Conservation (phyloP, 148 eudicot species). For the Simmondsia chinensis region DNA sequence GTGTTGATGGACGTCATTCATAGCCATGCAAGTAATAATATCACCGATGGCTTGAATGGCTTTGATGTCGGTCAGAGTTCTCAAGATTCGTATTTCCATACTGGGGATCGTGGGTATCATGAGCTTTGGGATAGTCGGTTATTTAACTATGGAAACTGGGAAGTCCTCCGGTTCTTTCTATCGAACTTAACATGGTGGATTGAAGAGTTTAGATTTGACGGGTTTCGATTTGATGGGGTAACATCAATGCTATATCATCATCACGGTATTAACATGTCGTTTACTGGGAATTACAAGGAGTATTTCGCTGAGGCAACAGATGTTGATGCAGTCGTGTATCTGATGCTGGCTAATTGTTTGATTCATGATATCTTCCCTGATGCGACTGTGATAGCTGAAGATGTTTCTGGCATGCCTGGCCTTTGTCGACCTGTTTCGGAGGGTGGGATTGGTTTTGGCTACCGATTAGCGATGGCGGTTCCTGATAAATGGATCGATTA, state of each 20-base stretch:
- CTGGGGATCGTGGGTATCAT: slow-evolving; percentile 85
- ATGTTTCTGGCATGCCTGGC: slow-evolving; percentile 99
- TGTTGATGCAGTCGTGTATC: slow-evolving; percentile 87
- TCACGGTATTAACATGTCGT: slow-evolving; percentile 76
- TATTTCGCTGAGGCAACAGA: slow-evolving; percentile 86
- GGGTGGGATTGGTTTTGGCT: slow-evolving; percentile 91
- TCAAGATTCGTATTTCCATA: slow-evolving; percentile 86
- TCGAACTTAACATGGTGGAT: slow-evolving; percentile 96
- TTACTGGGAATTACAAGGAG: slow-evolving; percentile 72
- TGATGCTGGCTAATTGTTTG: slow-evolving; percentile 81
- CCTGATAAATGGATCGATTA: slow-evolving; percentile 98
- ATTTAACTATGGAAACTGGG: slow-evolving; percentile 94
- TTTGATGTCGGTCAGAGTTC: slow-evolving; percentile 91
- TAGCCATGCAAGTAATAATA: slow-evolving; percentile 91
- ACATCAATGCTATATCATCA: slow-evolving; percentile 98
- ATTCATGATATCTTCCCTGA: slow-evolving; percentile 62
- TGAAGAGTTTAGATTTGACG: slow-evolving; percentile 87
- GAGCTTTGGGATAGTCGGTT: slow-evolving; percentile 88
- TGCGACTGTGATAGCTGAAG: slow-evolving; percentile 88
- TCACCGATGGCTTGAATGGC: slow-evolving; percentile 90
- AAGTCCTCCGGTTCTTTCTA: slow-evolving; percentile 90
- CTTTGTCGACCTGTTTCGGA: slow-evolving; percentile 72
- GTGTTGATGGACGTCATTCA: slow-evolving; percentile 94
- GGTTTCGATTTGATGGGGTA: slow-evolving; percentile 94
- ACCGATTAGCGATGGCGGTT: slow-evolving; percentile 94